Conservation (phyloP, 345 rosid genomes). For the Pseudoturritis turrita region DNA sequence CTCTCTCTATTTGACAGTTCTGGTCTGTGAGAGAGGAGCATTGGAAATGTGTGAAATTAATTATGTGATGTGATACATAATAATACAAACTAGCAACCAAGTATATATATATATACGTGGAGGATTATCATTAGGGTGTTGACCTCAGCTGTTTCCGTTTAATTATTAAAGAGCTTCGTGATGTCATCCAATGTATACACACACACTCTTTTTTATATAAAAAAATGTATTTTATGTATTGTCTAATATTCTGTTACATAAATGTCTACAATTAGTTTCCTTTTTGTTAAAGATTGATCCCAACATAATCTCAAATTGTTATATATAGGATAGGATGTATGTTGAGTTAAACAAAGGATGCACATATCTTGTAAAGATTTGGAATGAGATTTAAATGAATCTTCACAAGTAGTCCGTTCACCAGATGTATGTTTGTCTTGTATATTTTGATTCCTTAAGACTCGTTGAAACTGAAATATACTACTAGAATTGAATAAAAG, state of each 20-base stretch:
- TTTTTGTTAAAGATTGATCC: neutral
- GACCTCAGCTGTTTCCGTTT: conserved; percentile 11
- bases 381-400: neutral
- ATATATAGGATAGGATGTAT: neutral
- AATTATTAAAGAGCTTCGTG: conserved; percentile 4
- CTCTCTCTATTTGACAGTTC: neutral
- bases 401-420: neutral
- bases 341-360: neutral
- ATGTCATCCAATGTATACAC: conserved; percentile 7
- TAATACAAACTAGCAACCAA: neutral
- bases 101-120: neutral
- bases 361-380: neutral
- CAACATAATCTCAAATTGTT: neutral
- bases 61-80: neutral
- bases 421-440: neutral
- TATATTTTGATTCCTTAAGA: neutral
- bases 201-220: too few relatives aligned
- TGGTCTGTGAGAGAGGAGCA: conserved; percentile 24
- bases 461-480: neutral
- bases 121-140: neutral
- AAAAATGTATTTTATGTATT: too few relatives aligned
- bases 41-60: neutral
- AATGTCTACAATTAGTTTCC: neutral
- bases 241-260: too few relatives aligned
- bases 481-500: neutral